Percentiles rank a stretch among this genome's conserved stretches.
These are phyloP conservation scores for Cichorium intybus DNA, from an alignment of 140 eudicot species.

Conservation along the genomic window DNA sequence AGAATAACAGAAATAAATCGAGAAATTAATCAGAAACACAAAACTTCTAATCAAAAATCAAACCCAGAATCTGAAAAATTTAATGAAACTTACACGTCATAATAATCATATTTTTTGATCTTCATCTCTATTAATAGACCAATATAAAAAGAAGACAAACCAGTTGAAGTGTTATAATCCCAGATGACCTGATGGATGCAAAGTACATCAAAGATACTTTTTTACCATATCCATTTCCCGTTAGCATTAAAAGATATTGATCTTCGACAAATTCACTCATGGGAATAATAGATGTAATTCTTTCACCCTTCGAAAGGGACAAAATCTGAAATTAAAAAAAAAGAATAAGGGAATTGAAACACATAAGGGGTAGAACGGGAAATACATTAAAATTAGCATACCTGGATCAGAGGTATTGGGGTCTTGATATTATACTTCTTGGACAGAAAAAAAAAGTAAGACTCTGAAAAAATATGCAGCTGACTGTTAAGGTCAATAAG, in stretches of 20 bases:
- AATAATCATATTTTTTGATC: too few species aligned
- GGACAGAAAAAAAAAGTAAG: too few species aligned
- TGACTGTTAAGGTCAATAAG: too few species aligned
- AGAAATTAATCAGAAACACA: too few species aligned
- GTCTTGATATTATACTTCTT: too few species aligned
- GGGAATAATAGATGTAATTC: conserved; percentile 87
- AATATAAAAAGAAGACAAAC: conserved; percentile 42
- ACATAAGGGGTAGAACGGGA: not conserved
- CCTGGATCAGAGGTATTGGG: conserved; percentile 88
- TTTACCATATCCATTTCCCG: conserved; percentile 87
- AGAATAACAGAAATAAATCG: too few species aligned
- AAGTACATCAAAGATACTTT: conserved; percentile 82
- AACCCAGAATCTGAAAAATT: too few species aligned
- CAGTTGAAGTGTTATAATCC: conserved; percentile 93
- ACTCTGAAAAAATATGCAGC: too few species aligned
- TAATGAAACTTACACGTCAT: too few species aligned
- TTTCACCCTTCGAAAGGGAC: conserved; percentile 84
- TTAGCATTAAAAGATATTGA: conserved; percentile 86
- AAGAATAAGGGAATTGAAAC: not conserved
- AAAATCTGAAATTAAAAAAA: conserved; percentile 49
- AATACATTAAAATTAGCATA: conserved; percentile 25
- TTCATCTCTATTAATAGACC: too few species aligned
- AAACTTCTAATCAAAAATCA: too few species aligned
- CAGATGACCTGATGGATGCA: conserved; percentile 81
- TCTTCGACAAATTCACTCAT: conserved; percentile 88